Percentiles rank a stretch among this genome's conserved stretches.
Conservation (phyloP, 1,284 basidiomycete genomes). For the Coriolopsis trogii region DNA sequence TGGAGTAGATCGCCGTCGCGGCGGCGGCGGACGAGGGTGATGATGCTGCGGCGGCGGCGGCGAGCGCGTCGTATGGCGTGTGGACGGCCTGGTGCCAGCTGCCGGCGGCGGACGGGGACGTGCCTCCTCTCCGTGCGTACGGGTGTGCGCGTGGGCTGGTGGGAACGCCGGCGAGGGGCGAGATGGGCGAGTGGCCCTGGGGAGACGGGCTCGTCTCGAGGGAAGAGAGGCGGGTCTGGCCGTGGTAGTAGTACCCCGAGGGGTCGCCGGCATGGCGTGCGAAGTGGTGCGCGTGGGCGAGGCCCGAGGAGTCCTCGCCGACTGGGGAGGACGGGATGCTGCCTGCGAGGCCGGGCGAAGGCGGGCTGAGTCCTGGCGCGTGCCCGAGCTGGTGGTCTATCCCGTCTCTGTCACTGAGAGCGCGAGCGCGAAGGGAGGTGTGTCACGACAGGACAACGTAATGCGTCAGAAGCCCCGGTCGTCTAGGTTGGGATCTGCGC, state of each 20-base stretch:
- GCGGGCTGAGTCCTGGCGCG: slow-evolving; percentile 20
- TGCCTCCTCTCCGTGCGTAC: slow-evolving; percentile 16
- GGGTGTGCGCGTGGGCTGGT: slow-evolving; percentile 18
- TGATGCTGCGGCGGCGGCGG: no score
- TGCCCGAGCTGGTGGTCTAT: slow-evolving; percentile 27
- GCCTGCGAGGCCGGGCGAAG: slow-evolving; percentile 15
- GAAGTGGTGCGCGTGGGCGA: slow-evolving; percentile 26
- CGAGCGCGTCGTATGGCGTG: slow-evolving; percentile 19
- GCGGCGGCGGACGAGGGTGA: no score
- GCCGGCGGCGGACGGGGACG: slow-evolving; percentile 22
- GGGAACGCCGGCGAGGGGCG: slow-evolving; percentile 15
- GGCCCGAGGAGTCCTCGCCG: slow-evolving; percentile 30
- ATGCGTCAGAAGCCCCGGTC: slow-evolving; percentile 21
- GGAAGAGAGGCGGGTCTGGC: slow-evolving; percentile 19
- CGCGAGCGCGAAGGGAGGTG: no score
- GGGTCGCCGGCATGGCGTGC: slow-evolving; percentile 24
- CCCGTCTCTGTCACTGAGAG: slow-evolving; percentile 31
- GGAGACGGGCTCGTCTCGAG: slow-evolving; percentile 19
- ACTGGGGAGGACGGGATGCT: slow-evolving; percentile 22
- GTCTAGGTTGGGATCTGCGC: slow-evolving; percentile 18
- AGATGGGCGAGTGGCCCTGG: slow-evolving; percentile 12
- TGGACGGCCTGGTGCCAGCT: slow-evolving; percentile 22
- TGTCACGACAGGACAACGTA: slow-evolving; percentile 22
- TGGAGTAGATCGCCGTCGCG: slow-evolving; percentile 23
- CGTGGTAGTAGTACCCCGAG: slow-evolving; percentile 23